Base-by-base conservation (phyloP, 2,329 filamentous ascomycete genomes). In the Monosporascus ibericus region DNA sequence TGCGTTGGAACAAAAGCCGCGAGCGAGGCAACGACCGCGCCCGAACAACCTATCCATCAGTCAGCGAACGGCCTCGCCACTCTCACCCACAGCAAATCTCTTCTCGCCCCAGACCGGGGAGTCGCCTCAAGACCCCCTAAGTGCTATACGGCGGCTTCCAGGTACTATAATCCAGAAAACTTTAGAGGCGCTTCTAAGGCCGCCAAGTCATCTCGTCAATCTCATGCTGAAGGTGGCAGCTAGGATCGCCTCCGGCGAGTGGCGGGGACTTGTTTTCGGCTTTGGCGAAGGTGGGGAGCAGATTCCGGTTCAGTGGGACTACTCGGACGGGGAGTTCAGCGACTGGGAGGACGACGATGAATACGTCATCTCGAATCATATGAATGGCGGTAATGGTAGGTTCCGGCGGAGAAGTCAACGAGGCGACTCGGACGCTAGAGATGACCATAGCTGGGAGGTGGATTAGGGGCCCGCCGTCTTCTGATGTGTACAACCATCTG, bases 181-280 rank as follows among this genome's bases (percentile, higher is more conserved):
- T 0, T 85, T 82, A 57, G 84, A 88, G 49, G 78, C 94, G 30
- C 78, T 95, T 4, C 73, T 96, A 15, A 84, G 88, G 0, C 90
- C 90, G n/a, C 90, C 92, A 0, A 81, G 86, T 17, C 84, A 92
- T 61, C 78, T 95, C 2, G 80, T 95, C 37, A 77, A 82, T 25
- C 75, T 95, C 40, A 91, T 96, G 77, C 78, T 96, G 5, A 84
- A 84, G 52, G 89, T 96, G 52, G 89, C 91, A 1, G 85, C 88
- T 0, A 84, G 82, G 56, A 90, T 96, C 56, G 80, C 85, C 1
- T 76, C 76, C 30, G 82, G 80, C 18, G 77, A 81, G 70, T 84
- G 79, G 85, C 73, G 80, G 63, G 87, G 81, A 56, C 70, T 80
- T 59, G 74, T 82, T 49, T 76, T 78, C 48, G 80, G 80, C 11